Conservation (phyloP, 2,329 filamentous ascomycete genomes). For the Teratosphaeria viscida region DNA sequence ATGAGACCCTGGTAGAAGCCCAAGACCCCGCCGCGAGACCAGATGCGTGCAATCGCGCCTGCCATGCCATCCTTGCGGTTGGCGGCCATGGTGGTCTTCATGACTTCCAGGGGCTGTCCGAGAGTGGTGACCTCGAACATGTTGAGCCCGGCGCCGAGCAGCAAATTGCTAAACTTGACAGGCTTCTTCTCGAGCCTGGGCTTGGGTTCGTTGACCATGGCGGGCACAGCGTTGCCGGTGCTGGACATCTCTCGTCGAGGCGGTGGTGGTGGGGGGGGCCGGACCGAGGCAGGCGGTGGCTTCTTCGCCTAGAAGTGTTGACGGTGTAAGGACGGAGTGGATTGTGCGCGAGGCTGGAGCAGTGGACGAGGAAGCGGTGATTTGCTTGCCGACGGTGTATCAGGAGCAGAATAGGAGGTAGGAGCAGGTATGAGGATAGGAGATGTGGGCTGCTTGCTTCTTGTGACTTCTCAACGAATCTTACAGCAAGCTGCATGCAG, state of each 20-base stretch:
- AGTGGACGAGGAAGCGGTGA: constrained; percentile 13
- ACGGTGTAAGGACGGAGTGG: not conserved
- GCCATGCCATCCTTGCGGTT: constrained; percentile 83
- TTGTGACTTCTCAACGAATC: not conserved
- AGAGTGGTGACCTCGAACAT: constrained; percentile 77
- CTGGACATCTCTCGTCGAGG: constrained; percentile 22
- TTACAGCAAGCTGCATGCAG: not conserved
- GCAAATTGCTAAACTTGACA: constrained; percentile 98
- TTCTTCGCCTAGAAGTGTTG: constrained; percentile 56
- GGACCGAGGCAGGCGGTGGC: constrained; percentile 93
- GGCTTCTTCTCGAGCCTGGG: constrained; percentile 90
- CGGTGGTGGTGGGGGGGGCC: constrained; percentile 54
- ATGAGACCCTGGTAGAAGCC: constrained; percentile 99
- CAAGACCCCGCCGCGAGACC: constrained; percentile 82
- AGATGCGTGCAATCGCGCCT: constrained; percentile 73
- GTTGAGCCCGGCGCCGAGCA: constrained; percentile 88
- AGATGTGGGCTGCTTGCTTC: not conserved
- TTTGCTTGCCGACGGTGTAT: not conserved
- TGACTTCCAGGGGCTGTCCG: constrained; percentile 84
- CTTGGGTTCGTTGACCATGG: constrained; percentile 38
- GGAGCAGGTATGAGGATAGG: not conserved
- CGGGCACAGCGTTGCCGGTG: constrained; percentile 31
- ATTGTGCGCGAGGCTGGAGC: constrained; percentile 14
- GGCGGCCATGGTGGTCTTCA: constrained; percentile 99
- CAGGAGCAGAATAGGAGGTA: not conserved